Evolutionary conservation across 139 green algal genomes (phyloP), one percentile per base, ranked within the genome.

Genomic region (Cymbomonas tetramitiformis): DNA sequence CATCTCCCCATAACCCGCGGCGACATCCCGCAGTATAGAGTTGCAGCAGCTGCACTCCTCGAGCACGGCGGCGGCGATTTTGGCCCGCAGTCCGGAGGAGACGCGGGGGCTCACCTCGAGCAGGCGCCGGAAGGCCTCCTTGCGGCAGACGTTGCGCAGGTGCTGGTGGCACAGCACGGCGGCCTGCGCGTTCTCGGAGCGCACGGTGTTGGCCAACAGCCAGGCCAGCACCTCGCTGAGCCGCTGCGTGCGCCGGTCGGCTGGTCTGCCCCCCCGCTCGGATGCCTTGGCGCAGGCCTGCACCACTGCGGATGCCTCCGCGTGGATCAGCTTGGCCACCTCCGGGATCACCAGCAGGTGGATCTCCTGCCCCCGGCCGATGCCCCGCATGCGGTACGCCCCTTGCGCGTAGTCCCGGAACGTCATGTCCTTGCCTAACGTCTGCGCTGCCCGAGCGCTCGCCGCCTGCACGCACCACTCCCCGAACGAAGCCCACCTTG

Each of bases 401-500:
- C 62, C 62, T 30, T 70, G 62, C 0, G 62, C 51, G 52, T 62
- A 62, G 28, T 70, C 62, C 5, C 62, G 51, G 9, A 63, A 52
- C 25, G 28, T 56, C 62, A 70, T 70, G 29, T 70, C 62, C 36
- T 70, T 70, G 3, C 62, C 62, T 15, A 70, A 46, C 1, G 62
- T 70, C 18, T 64, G 46, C 30, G 46, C 38, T 29, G 62, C 62
- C 21, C n/a, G 23, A 18, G 62, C 53, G 8, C 44, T 58, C 23
- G 51, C 46, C 10, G 40, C 25, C 30, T n/a, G n/a, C n/a, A n/a
- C n/a, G n/a, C n/a, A n/a, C n/a, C n/a, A n/a, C n/a, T n/a, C n/a
- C n/a, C n/a, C n/a, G n/a, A n/a, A n/a, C n/a, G n/a, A n/a, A n/a
- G n/a, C n/a, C n/a, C n/a, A n/a, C n/a, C n/a, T n/a, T n/a, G n/a